Conservation (phyloP, 306 rosid genomes). For the Vigna radiata region DNA sequence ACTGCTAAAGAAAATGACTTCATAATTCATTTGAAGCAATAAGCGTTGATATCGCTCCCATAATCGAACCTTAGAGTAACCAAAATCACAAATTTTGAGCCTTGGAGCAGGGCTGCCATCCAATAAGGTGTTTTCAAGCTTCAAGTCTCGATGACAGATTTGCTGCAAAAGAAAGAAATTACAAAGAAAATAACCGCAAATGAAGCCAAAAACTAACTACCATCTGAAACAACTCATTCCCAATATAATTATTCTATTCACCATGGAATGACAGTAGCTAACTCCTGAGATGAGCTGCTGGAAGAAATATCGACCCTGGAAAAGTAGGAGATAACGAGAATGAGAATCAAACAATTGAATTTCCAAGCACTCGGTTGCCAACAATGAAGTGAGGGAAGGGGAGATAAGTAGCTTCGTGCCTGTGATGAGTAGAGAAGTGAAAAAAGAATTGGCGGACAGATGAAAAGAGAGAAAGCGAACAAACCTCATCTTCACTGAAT, state of each 20-base stretch:
- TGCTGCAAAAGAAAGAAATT: slow-evolving; percentile 57
- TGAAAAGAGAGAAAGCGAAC: neutral
- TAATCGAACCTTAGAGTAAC: slow-evolving; percentile 78
- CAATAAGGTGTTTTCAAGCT: slow-evolving; percentile 82
- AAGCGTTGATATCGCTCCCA: slow-evolving; percentile 30
- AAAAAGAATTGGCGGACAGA: neutral
- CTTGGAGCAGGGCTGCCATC: slow-evolving; percentile 93
- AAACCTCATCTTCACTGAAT: slow-evolving; percentile 89
- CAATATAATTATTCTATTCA: slow-evolving; percentile 23
- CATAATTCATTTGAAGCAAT: slow-evolving; percentile 37
- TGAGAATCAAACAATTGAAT: slow-evolving; percentile 33
- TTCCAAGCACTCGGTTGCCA: slow-evolving; percentile 28
- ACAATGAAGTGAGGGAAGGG: neutral
- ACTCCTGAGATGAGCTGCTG: slow-evolving; percentile 97
- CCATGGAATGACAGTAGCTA: slow-evolving; percentile 84
- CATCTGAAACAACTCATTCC: neutral
- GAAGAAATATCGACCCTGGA: slow-evolving; percentile 89
- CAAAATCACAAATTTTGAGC: slow-evolving; percentile 89
- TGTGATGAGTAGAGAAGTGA: neutral
- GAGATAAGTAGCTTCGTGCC: neutral
- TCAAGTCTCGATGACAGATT: slow-evolving; percentile 89
- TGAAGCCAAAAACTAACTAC: slow-evolving; percentile 21
- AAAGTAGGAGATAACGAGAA: slow-evolving; percentile 33
- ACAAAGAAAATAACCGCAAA: slow-evolving; percentile 15
- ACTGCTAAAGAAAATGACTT: neutral